Base-by-base conservation (phyloP, 2,329 filamentous ascomycete species). In the Aspergillus tamarii region DNA sequence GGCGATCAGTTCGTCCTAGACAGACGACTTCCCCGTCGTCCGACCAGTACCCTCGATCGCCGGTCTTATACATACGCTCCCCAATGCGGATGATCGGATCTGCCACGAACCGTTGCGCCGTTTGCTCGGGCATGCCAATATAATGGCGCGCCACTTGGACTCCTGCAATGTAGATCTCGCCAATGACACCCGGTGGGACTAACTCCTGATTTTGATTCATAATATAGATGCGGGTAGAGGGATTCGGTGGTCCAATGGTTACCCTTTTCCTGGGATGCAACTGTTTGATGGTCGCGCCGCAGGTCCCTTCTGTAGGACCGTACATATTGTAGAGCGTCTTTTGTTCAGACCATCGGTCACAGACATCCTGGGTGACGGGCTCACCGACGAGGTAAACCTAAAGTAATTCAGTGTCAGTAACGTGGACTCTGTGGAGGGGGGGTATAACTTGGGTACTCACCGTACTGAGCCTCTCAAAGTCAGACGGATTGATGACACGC, bases 131-230 rank as follows among this genome's bases (percentile, higher is more conserved):
- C 36, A 21, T 45, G n/a, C 46, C n/a, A 4, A 84, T 67, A 66
- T 84, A 84, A 3, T 81, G 82, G 0, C 61, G 55, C 2, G 76
- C 69, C 8, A 84, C 76, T 62, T 84, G 82, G 0, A 82, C 71
- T 4, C 82, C 82, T 1, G 80, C 77, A 2, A 81, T 65, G 59
- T 74, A 80, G 6, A 84, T 76, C 62, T 83, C 76, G 1, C 82
- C 82, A 26, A 79, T 68, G 0, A 73, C 72, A 0, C 80, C 80
- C 0, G 63, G 68, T 5, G 77, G 78, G 0, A 68, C 62, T 3
- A 77, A 70, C 1, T 63, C 69, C 23, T 70, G 64, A 1, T 73
- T 60, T 9, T 70, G 64, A 59, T 83, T 78, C 2, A 84, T 70
- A 12, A 85, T 76, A 62, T 82, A 84, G 2, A 81, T 66, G 1